Conservation (phyloP, 148 eudicot species). For the Fagopyrum esculentum region DNA sequence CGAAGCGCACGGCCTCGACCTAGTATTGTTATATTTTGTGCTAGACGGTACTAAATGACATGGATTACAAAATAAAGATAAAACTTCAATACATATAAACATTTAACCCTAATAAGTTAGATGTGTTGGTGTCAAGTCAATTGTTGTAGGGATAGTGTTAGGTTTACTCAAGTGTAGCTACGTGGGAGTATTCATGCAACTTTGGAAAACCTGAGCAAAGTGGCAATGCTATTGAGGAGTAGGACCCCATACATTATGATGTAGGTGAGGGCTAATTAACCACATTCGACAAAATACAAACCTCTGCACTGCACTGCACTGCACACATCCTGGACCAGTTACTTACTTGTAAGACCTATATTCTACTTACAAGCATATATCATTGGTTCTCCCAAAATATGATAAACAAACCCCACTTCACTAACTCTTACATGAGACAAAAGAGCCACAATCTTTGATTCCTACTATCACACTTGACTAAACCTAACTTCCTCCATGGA, state of each 20-base stretch:
- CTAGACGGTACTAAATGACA: too few species aligned
- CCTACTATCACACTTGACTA: not conserved
- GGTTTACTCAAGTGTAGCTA: too few species aligned
- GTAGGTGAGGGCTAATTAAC: not conserved
- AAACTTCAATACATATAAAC: too few species aligned
- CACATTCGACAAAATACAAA: constrained; percentile 4
- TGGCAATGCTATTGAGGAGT: not conserved
- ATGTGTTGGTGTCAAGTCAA: too few species aligned
- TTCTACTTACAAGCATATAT: not conserved
- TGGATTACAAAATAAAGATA: too few species aligned
- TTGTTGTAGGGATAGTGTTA: too few species aligned
- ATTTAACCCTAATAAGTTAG: too few species aligned
- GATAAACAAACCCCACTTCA: not conserved
- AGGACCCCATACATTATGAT: constrained; percentile 5
- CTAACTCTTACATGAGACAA: constrained; percentile 1
- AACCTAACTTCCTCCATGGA: too few species aligned
- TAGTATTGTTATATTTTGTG: too few species aligned
- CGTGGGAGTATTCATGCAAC: too few species aligned
- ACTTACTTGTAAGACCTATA: not conserved
- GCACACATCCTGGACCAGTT: constrained; percentile 7
- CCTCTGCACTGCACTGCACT: not conserved
- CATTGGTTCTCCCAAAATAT: not conserved
- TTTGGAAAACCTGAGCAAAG: not conserved
- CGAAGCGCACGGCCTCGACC: too few species aligned
- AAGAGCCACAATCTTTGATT: constrained; percentile 4